Evolutionary conservation across 352 stramenopile genomes (phyloP).

Genomic region (Pythium sp.): DNA sequence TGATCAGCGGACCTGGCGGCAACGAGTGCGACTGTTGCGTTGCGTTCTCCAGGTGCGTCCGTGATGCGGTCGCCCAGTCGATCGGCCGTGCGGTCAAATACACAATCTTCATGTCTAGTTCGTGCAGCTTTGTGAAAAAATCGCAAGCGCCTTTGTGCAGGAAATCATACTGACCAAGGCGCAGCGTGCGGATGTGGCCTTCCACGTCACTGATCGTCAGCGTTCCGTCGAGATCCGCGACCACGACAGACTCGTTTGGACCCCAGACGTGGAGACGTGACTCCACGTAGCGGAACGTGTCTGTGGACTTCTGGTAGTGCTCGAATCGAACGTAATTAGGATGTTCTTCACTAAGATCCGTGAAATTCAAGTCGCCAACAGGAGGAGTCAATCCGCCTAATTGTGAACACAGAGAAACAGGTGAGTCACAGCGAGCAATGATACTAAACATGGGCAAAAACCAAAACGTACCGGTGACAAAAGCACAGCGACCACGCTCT

Average conservation of each 20-base stretch:
- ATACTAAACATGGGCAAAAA: not conserved
- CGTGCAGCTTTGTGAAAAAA: slow-evolving; percentile 81
- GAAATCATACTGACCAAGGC: slow-evolving; percentile 82
- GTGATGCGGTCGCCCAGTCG: slow-evolving; percentile 70
- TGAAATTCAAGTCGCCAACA: slow-evolving; percentile 44
- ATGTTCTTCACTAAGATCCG: slow-evolving; percentile 57
- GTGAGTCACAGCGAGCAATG: not conserved
- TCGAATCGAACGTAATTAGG: slow-evolving; percentile 76
- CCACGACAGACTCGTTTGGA: slow-evolving; percentile 75
- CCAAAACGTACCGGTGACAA: slow-evolving; percentile 45
- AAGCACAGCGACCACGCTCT: slow-evolving; percentile 63
- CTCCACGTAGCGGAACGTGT: slow-evolving; percentile 75
- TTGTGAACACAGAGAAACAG: not conserved
- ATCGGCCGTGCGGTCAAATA: slow-evolving; percentile 81
- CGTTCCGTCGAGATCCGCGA: slow-evolving; percentile 80
- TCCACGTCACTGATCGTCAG: slow-evolving; percentile 85
- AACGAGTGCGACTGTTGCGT: slow-evolving; percentile 55
- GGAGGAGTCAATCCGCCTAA: slow-evolving; percentile 54
- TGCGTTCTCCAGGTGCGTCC: slow-evolving; percentile 74
- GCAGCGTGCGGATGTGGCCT: slow-evolving; percentile 80
- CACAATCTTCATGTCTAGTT: slow-evolving; percentile 69
- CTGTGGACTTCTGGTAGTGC: slow-evolving; percentile 65
- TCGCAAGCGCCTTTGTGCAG: slow-evolving; percentile 72
- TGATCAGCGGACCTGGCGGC: slow-evolving; percentile 72
- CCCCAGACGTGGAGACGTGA: slow-evolving; percentile 73